A percentile compares a stretch with the other conserved stretches of the same genome.
Conservation (phyloP, 441 rosid species). For the Populus hybrid region DNA sequence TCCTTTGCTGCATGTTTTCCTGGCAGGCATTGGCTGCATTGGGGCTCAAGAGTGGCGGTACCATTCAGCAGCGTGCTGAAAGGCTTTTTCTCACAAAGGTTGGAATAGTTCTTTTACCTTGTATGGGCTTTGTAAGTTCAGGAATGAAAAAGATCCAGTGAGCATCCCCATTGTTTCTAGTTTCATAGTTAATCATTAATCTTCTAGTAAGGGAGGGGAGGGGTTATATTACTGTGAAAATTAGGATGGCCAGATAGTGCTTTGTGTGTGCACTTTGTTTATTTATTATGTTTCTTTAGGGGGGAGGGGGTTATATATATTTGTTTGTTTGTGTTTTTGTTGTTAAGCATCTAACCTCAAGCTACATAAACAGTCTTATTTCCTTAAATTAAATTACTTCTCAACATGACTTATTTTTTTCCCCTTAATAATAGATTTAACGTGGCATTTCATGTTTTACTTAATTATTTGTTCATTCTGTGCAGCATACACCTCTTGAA, state of each 20-base stretch:
- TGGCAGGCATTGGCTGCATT: conserved; percentile 80
- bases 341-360: neutral
- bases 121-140: neutral
- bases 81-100: conserved; percentile 97
- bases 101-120: conserved; percentile 2
- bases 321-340: too few species aligned
- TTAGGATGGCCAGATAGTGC: neutral
- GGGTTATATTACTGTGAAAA: neutral
- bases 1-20: conserved; percentile 12
- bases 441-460: neutral
- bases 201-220: neutral
- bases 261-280: neutral
- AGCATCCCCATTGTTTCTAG: neutral
- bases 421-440: neutral
- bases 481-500: conserved; percentile 78
- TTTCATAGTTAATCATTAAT: neutral
- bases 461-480: conserved; percentile 9
- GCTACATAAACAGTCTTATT: neutral
- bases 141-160: neutral
- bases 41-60: conserved; percentile 95
- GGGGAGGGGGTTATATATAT: neutral
- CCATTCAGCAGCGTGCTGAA: conserved; percentile 91
- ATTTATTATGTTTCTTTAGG: neutral
- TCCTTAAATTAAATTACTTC: conserved; percentile 4
- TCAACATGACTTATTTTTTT: neutral